phyloP scores from a whole-genome alignment of 345 rosid genomes.

The Citrus sinensis region DNA sequence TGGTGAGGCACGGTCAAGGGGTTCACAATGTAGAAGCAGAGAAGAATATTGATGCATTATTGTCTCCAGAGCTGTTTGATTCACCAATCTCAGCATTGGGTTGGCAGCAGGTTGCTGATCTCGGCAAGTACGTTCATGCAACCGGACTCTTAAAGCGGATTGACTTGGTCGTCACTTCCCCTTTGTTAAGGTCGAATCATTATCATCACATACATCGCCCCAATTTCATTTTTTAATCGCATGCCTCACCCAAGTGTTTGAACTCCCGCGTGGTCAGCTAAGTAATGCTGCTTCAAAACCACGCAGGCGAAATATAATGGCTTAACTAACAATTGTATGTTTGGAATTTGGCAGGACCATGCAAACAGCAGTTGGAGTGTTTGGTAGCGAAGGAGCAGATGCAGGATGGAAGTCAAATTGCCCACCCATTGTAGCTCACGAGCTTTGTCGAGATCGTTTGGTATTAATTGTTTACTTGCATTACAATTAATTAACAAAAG shows the following conservation, averaged over 20 bases:
- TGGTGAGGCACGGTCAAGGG: slow-evolving; percentile 15
- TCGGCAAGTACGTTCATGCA: slow-evolving; percentile 53
- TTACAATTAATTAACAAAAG: no score
- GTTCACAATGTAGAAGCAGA: slow-evolving; percentile 10
- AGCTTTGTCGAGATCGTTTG: slow-evolving; percentile 67
- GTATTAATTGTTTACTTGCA: slow-evolving; percentile 20
- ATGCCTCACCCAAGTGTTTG: no score
- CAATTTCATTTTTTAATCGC: neutral
- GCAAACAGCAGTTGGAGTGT: slow-evolving; percentile 71
- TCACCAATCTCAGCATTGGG: neutral
- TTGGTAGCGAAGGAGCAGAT: slow-evolving; percentile 37
- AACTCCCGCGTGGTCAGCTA: no score
- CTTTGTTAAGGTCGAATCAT: slow-evolving; percentile 47
- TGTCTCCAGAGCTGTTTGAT: slow-evolving; percentile 9
- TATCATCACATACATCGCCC: no score
- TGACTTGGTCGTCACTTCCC: slow-evolving; percentile 63
- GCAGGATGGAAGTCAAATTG: slow-evolving; percentile 34
- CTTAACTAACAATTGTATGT: no score
- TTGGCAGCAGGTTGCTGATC: slow-evolving; percentile 43
- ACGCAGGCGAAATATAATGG: no score
- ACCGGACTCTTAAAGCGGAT: slow-evolving; percentile 38
- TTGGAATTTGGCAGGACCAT: slow-evolving; percentile 40
- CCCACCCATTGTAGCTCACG: slow-evolving; percentile 56
- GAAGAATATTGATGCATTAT: slow-evolving; percentile 7
- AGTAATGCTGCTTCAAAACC: no score